Percentiles rank a stretch among this genome's conserved stretches.
Conservation (phyloP, 805 yeast genomes). For the Starmerella floris region DNA sequence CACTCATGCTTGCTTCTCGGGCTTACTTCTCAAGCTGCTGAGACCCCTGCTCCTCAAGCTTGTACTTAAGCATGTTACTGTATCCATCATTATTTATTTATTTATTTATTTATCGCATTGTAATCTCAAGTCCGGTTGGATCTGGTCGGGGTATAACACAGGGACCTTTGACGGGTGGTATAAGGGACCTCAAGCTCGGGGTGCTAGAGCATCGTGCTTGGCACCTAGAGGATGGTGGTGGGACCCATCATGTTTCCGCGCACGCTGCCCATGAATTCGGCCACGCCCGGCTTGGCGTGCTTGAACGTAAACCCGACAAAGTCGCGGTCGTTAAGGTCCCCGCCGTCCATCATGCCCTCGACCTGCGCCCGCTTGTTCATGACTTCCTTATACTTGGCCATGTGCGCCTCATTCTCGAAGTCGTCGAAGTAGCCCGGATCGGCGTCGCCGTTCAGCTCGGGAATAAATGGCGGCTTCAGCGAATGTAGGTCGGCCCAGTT, state of each 20-base stretch:
- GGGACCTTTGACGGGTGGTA: no score
- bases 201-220: no score
- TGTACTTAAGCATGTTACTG: not conserved
- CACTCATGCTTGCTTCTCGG: no score
- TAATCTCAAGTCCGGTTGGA: no score
- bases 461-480: conserved; percentile 85
- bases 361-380: conserved; percentile 80
- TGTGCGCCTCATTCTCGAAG: conserved; percentile 87
- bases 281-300: conserved; percentile 39
- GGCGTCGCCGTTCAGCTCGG: conserved; percentile 90
- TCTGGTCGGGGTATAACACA: no score
- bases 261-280: conserved; percentile 13
- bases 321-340: conserved; percentile 45
- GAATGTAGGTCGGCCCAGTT: conserved; percentile 60
- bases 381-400: conserved; percentile 96
- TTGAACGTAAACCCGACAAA: conserved; percentile 94
- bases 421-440: conserved; percentile 99
- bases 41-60: no score
- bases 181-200: no score
- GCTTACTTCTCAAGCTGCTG: no score
- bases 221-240: conserved; percentile 19
- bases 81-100: not conserved
- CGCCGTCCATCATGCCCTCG: conserved; percentile 62
- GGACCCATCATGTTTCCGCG: conserved; percentile 13
- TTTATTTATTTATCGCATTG: not conserved